These are phyloP conservation scores for Mycena albidolilacea DNA, from an alignment of 768 basidiomycete species.

Conservation along the genomic window DNA sequence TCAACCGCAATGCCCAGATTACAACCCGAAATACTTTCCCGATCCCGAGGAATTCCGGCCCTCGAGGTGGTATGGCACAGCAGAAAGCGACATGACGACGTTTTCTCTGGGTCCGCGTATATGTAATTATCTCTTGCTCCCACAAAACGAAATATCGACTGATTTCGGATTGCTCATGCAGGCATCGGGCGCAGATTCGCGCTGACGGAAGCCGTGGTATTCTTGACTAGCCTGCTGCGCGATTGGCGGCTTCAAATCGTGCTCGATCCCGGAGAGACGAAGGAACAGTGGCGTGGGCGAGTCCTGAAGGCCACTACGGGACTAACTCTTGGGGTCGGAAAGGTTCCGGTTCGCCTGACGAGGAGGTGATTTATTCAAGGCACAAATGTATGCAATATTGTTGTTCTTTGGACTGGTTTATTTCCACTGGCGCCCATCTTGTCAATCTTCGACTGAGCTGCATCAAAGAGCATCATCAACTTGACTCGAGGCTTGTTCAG, in stretches of 20 bases:
- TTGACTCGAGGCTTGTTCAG: too few species aligned
- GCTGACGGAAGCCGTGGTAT: not conserved
- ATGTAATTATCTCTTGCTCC: not conserved
- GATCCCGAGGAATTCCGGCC: constrained; percentile 55
- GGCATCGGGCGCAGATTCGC: constrained; percentile 18
- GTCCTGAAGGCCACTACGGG: constrained; percentile 1
- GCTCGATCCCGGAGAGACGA: constrained; percentile 14
- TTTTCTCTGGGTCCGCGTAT: constrained; percentile 14
- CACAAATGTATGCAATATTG: too few species aligned
- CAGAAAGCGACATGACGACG: constrained; percentile 16
- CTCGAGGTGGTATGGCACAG: constrained; percentile 54
- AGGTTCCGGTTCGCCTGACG: constrained; percentile 4
- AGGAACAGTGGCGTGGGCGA: not conserved
- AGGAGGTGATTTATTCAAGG: not conserved
- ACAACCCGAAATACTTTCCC: constrained; percentile 53
- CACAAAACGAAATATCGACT: not conserved
- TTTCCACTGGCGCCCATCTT: too few species aligned
- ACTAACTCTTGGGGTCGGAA: constrained; percentile 17
- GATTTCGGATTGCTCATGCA: not conserved
- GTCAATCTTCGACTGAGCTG: too few species aligned
- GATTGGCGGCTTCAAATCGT: constrained; percentile 11
- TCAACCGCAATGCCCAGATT: constrained; percentile 45
- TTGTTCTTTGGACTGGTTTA: too few species aligned
- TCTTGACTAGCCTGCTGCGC: constrained; percentile 6
- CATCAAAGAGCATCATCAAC: too few species aligned